Percentiles rank a stretch among this genome's conserved stretches.
These are phyloP conservation scores for Pythium volutum DNA, from an alignment of 352 stramenopile genomes.

Conservation along the genomic window DNA sequence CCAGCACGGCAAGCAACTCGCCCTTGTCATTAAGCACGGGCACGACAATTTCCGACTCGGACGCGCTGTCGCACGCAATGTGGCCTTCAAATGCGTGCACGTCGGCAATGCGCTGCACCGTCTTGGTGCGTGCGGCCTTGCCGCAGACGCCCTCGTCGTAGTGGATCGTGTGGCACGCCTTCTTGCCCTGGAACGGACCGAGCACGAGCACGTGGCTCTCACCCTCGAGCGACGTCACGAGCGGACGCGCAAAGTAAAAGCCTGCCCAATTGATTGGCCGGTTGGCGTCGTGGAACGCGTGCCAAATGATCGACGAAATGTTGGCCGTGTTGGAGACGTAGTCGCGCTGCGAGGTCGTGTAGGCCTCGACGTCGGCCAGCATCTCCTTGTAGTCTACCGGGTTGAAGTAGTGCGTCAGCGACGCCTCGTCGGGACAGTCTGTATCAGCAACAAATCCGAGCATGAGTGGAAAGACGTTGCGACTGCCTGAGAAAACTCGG, in stretches of 20 bases:
- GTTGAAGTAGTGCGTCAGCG: conserved; percentile 56
- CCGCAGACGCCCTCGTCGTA: conserved; percentile 75
- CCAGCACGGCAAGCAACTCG: conserved; percentile 71
- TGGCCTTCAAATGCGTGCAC: conserved; percentile 77
- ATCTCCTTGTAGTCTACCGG: conserved; percentile 68
- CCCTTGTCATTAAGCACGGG: conserved; percentile 60
- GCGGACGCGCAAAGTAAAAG: conserved; percentile 76
- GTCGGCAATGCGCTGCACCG: conserved; percentile 66
- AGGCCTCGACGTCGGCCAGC: conserved; percentile 53
- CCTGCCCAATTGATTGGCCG: conserved; percentile 79
- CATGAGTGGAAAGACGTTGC: background rate
- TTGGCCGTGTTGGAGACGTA: conserved; percentile 81
- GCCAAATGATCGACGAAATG: conserved; percentile 78
- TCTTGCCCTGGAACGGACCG: conserved; percentile 80
- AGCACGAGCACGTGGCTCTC: conserved; percentile 68
- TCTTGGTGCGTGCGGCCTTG: conserved; percentile 57
- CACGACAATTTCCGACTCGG: conserved; percentile 79
- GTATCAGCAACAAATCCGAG: background rate
- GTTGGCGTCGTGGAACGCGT: conserved; percentile 59
- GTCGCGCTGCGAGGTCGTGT: conserved; percentile 66
- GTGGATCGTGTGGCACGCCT: conserved; percentile 76
- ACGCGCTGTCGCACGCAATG: conserved; percentile 81
- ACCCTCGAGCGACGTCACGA: conserved; percentile 50
- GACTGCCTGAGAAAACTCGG: background rate
- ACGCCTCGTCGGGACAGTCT: conserved; percentile 47